Evolutionary conservation across 352 stramenopile species (phyloP).

Genomic region (Globisporangium nunn): DNA sequence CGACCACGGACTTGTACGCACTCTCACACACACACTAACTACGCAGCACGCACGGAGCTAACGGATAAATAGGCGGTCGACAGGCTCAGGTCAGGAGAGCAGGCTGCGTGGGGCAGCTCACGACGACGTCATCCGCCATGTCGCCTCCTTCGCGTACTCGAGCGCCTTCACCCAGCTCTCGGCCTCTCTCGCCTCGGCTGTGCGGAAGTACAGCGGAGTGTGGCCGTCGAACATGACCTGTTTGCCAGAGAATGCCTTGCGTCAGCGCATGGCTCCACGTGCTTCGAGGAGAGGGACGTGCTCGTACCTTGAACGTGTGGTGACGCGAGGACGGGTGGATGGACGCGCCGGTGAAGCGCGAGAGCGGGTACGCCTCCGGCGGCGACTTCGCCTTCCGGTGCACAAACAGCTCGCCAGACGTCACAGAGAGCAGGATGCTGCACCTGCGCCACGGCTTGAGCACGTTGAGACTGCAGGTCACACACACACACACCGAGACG

Average conservation of each 20-base stretch:
- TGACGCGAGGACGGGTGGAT: constrained; percentile 14
- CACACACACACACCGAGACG: background rate
- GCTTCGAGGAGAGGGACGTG: background rate
- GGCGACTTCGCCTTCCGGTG: constrained; percentile 17
- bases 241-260: too few relatives aligned
- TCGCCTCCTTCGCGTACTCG: constrained; percentile 29
- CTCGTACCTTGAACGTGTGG: constrained; percentile 18
- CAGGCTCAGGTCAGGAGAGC: too few relatives aligned
- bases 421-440: constrained; percentile 18
- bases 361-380: constrained; percentile 12
- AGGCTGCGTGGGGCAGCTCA: background rate
- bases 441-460: constrained; percentile 22
- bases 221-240: constrained; percentile 23
- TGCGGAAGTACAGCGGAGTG: constrained; percentile 18
- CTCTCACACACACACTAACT: background rate
- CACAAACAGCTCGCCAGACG: constrained; percentile 20
- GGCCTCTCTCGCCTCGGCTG: constrained; percentile 10
- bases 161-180: constrained; percentile 22
- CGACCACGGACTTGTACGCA: too few relatives aligned
- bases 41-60: background rate
- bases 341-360: constrained; percentile 19
- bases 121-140: constrained; percentile 11
- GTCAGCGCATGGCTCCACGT: too few relatives aligned
- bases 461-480: constrained; percentile 11
- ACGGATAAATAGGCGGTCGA: too few relatives aligned